Evolutionary conservation across 208 protist species (phyloP), one percentile per base, ranked within the genome.

Genomic region (Paratrypanosoma confusum): DNA sequence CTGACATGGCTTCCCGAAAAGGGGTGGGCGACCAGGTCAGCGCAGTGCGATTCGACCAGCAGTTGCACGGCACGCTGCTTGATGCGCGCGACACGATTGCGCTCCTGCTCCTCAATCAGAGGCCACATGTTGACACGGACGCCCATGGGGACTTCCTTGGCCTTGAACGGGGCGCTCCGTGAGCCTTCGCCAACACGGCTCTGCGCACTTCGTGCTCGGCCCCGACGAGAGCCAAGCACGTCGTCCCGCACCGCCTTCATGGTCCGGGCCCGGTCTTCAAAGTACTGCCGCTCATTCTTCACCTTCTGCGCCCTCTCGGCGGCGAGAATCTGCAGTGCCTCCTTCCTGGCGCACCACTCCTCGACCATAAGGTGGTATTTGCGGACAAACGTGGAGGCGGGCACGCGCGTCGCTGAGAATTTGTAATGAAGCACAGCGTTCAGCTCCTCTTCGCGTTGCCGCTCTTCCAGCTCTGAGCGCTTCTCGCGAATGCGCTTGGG

Each of bases 341-440:
- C 67, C 57, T 83, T 82, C 26, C 79, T 71, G 63, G 83, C 68
- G 6, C 74, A 70, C 83, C 83, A 93, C 59, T 93, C 83, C 55
- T 88, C 73, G 27, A 93, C 69, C 83, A 93, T 93, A 20, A 93
- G 39, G 27, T 74, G 79, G 36, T 93, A 93, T 57, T 88, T 89
- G 49, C 81, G 81, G 63, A 93, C 76, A 50, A 85, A 93, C 11
- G 83, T 93, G 8, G 66, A 74, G 0, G 83, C 62, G 6, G 83
- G 83, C 33, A 93, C 83, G 4, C 77, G 77, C 33, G 47, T 74
- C 7, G 76, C 65, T 18, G 46, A 65, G 29, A 82, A 76, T 1
- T 51, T 60, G 0, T 51, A 38, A 17, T 65, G 59, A n/a, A 43
- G 52, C 28, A 16, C 34, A 43, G 48, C 37, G 40, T 48, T 29